A percentile compares a stretch with the other conserved stretches of the same genome.
Conservation (phyloP, 805 yeast genomes). For the Yarrowia alimentaria region DNA sequence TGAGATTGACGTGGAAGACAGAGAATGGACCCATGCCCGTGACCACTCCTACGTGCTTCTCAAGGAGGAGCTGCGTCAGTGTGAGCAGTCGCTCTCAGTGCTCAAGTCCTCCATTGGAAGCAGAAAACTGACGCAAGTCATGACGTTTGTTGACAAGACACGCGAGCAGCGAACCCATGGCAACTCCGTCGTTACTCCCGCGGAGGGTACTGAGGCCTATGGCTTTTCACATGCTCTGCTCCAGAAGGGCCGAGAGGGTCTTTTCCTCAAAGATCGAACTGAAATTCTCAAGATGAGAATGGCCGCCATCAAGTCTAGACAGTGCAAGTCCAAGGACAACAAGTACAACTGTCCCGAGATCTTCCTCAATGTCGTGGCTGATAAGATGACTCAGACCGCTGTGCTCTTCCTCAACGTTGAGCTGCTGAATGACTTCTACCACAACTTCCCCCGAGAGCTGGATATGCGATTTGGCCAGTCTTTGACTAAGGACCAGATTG, state of each 20-base stretch:
- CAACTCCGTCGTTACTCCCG: constrained; percentile 33
- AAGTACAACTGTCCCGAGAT: constrained; percentile 93
- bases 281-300: constrained; percentile 70
- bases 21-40: constrained; percentile 84
- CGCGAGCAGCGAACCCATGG: constrained; percentile 29
- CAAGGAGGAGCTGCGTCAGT: constrained; percentile 82
- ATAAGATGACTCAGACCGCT: constrained; percentile 88
- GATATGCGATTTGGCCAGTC: constrained; percentile 68
- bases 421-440: constrained; percentile 88
- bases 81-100: constrained; percentile 58
- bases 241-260: constrained; percentile 77
- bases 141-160: constrained; percentile 53
- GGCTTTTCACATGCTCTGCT: constrained; percentile 80
- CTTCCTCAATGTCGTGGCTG: constrained; percentile 86
- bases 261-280: constrained; percentile 72
- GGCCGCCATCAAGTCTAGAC: constrained; percentile 67
- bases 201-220: constrained; percentile 60
- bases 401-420: constrained; percentile 92
- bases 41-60: constrained; percentile 72
- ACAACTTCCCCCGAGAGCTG: constrained; percentile 91
- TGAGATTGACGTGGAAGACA: constrained; percentile 92
- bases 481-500: constrained; percentile 73
- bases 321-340: constrained; percentile 74
- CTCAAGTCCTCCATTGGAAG: constrained; percentile 76
- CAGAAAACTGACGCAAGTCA: constrained; percentile 76